Conservation (phyloP, 192 early-diverging fungal species). For the Phlyctochytrium bullatum region DNA sequence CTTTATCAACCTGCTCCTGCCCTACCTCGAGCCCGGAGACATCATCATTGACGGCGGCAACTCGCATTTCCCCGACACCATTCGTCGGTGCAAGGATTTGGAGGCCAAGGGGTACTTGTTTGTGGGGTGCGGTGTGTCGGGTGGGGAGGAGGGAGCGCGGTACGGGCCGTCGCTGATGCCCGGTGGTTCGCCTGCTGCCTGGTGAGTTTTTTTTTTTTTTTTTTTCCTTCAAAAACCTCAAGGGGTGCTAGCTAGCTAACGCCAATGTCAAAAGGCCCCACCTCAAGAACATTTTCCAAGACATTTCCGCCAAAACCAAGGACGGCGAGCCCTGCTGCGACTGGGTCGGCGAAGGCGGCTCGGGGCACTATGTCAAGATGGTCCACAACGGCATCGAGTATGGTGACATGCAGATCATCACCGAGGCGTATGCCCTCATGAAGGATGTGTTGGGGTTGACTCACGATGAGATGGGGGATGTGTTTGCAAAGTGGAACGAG, state of each 20-base stretch:
- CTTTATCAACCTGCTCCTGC: conserved; percentile 89
- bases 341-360: conserved; percentile 96
- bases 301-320: conserved; percentile 84
- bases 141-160: conserved; percentile 98
- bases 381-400: conserved; percentile 99
- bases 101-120: conserved; percentile 89
- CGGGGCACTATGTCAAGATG: conserved; percentile 99
- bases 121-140: conserved; percentile 96
- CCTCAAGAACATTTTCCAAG: conserved; percentile 96
- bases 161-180: conserved; percentile 97
- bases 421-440: conserved; percentile 92
- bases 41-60: conserved; percentile 99
- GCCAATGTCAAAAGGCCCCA: conserved; percentile 52
- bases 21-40: conserved; percentile 82
- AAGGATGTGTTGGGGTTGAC: conserved; percentile 78
- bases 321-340: conserved; percentile 94
- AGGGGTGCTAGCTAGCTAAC: not conserved
- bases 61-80: conserved; percentile 97
- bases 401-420: conserved; percentile 99
- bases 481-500: conserved; percentile 95
- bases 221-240: not conserved
- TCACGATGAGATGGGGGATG: conserved; percentile 85
- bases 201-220: conserved; percentile 49
- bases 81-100: conserved; percentile 85
- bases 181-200: conserved; percentile 89